Conservation (phyloP, 352 stramenopile species). For the Globisporangium iwayamae region DNA sequence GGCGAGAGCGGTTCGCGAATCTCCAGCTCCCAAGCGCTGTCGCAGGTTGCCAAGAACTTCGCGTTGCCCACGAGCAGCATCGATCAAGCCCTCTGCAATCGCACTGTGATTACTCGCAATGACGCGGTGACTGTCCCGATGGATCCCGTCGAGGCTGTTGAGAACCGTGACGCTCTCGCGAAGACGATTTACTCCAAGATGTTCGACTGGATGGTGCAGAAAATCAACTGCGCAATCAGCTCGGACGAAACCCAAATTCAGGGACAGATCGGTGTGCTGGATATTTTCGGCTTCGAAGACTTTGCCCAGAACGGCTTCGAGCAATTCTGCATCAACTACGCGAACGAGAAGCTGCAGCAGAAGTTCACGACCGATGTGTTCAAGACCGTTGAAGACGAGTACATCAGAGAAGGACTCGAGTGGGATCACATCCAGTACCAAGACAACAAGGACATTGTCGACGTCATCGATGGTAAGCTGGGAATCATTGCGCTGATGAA, state of each 20-base stretch:
- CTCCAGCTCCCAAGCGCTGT: slow-evolving; percentile 54
- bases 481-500: slow-evolving; percentile 89
- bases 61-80: slow-evolving; percentile 86
- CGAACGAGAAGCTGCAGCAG: slow-evolving; percentile 89
- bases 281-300: slow-evolving; percentile 99
- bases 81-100: slow-evolving; percentile 90
- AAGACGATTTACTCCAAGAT: slow-evolving; percentile 98
- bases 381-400: slow-evolving; percentile 98
- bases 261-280: slow-evolving; percentile 93
- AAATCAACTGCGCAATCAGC: slow-evolving; percentile 83
- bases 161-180: slow-evolving; percentile 95
- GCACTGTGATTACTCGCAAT: slow-evolving; percentile 88
- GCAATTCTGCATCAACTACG: slow-evolving; percentile 93
- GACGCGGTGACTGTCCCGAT: slow-evolving; percentile 83
- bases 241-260: slow-evolving; percentile 67
- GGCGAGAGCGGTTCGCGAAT: slow-evolving; percentile 75
- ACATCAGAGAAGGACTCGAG: slow-evolving; percentile 95
- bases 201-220: slow-evolving; percentile 97
- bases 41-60: slow-evolving; percentile 87
- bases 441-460: slow-evolving; percentile 97
- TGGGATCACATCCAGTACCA: slow-evolving; percentile 99
- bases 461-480: slow-evolving; percentile 93
- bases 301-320: slow-evolving; percentile 94
- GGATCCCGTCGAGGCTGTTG: slow-evolving; percentile 83
- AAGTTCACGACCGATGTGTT: slow-evolving; percentile 96